Evolutionary conservation across 495 filamentous ascomycete genomes (phyloP).

Genomic region (Trichoderma gamsii): DNA sequence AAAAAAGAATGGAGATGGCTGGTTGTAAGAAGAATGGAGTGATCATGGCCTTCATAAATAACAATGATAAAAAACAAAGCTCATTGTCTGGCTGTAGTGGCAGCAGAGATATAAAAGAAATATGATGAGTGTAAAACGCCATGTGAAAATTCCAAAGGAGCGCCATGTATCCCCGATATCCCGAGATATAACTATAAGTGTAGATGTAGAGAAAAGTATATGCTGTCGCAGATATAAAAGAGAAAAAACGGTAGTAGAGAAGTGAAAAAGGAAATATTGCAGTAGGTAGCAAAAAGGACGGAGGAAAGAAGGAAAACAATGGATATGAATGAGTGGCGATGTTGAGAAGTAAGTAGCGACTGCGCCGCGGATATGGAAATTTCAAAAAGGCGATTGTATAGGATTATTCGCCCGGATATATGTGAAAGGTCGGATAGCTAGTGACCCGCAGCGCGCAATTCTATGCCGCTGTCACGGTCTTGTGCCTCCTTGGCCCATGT

Average conservation of each 20-base stretch:
- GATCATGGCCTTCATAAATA: conserved; percentile 10
- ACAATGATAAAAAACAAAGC: conserved; percentile 1
- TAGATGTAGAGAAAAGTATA: neutral
- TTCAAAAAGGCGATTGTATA: neutral
- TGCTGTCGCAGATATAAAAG: conserved; percentile 5
- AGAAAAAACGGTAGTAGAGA: conserved; percentile 18
- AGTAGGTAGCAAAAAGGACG: conserved; percentile 12
- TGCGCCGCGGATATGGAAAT: neutral
- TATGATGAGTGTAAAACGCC: neutral
- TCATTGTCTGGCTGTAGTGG: neutral
- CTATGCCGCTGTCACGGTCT: conserved; percentile 51
- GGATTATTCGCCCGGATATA: neutral
- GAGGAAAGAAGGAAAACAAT: conserved; percentile 18
- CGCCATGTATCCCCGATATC: conserved; percentile 17
- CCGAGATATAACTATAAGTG: conserved; percentile 10
- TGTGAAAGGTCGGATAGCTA: neutral
- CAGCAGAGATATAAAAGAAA: neutral
- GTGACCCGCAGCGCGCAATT: conserved; percentile 34
- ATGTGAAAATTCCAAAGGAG: neutral
- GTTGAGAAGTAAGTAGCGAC: conserved; percentile 7
- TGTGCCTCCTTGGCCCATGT: conserved; percentile 34
- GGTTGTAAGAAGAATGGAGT: conserved; percentile 6
- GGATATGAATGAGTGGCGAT: conserved; percentile 25
- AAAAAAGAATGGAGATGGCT: conserved; percentile 1
- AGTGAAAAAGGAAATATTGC: conserved; percentile 22